phyloP scores from a whole-genome alignment of 2,329 filamentous ascomycete species.

The Sporothrix brunneoviolacea region DNA sequence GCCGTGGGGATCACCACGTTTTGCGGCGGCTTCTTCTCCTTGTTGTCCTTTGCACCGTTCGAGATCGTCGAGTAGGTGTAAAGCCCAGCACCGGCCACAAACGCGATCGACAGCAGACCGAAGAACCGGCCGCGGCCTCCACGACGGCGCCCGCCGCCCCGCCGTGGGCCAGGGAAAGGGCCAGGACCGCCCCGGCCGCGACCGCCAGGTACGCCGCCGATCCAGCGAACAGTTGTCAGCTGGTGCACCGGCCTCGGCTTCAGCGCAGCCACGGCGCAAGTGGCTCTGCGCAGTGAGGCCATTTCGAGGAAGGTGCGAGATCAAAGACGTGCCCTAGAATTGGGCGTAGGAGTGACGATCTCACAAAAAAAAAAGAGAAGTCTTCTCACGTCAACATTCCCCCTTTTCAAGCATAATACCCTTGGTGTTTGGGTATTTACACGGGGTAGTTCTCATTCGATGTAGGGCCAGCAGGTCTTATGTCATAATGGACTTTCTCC shows the following conservation, averaged over 20 bases:
- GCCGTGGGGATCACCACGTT: conserved; percentile 28
- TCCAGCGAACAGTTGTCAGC: conserved; percentile 6
- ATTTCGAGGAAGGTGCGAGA: conserved; percentile 9
- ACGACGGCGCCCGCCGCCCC: neutral
- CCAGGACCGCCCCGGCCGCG: neutral
- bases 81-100: conserved; percentile 18
- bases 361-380: too few species aligned
- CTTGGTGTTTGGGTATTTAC: too few species aligned
- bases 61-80: conserved; percentile 26
- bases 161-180: neutral
- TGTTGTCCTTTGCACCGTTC: neutral
- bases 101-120: conserved; percentile 15
- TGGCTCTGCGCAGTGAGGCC: conserved; percentile 11
- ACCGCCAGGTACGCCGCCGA: conserved; percentile 1
- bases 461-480: too few species aligned
- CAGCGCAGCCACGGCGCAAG: neutral
- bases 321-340: too few species aligned
- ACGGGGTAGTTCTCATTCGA: too few species aligned
- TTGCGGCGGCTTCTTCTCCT: conserved; percentile 1
- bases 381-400: too few species aligned
- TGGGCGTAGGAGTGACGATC: too few species aligned
- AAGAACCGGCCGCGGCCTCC: neutral
- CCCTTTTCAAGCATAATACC: too few species aligned
- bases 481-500: too few species aligned
- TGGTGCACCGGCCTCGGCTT: neutral